Evolutionary conservation across 192 early-diverging fungal genomes (phyloP).

Genomic region (Podila clonocystis): DNA sequence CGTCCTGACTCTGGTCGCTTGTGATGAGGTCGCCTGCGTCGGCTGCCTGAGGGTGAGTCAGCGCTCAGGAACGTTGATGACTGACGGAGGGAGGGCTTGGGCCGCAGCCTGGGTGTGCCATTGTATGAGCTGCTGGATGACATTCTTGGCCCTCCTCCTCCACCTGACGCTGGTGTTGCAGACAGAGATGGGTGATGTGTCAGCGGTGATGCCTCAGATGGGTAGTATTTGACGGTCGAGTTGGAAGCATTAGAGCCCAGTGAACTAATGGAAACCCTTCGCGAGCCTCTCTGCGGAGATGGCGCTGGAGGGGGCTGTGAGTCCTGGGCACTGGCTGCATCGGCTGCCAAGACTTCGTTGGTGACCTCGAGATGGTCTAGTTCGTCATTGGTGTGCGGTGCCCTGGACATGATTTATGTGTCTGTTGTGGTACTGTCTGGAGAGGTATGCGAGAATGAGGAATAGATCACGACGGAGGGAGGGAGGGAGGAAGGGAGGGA

Average conservation of each 20-base stretch:
- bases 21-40: constrained; percentile 21
- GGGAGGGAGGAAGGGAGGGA: too few relatives aligned
- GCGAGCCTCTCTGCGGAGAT: constrained; percentile 10
- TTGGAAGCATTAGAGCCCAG: constrained; percentile 28
- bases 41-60: constrained; percentile 27
- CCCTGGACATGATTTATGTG: constrained; percentile 26
- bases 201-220: constrained; percentile 1
- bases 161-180: not conserved
- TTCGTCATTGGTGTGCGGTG: constrained; percentile 18
- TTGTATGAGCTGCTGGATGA: not conserved
- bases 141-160: not conserved
- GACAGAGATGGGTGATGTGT: not conserved
- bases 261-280: constrained; percentile 40
- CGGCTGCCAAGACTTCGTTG: constrained; percentile 4
- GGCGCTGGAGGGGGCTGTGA: constrained; percentile 10
- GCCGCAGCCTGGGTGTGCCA: constrained; percentile 4
- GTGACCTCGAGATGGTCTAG: constrained; percentile 32
- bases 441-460: not conserved
- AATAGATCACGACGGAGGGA: not conserved
- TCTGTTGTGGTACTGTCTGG: not conserved
- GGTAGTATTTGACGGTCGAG: constrained; percentile 34
- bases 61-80: constrained; percentile 18
- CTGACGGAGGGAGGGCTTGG: constrained; percentile 26
- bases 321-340: constrained; percentile 20
- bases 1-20: constrained; percentile 28